A percentile compares a stretch with the other conserved stretches of the same genome.
Evolutionary conservation across 129 eudicot genomes (phyloP).

Genomic region (Flaveria sonorensis): DNA sequence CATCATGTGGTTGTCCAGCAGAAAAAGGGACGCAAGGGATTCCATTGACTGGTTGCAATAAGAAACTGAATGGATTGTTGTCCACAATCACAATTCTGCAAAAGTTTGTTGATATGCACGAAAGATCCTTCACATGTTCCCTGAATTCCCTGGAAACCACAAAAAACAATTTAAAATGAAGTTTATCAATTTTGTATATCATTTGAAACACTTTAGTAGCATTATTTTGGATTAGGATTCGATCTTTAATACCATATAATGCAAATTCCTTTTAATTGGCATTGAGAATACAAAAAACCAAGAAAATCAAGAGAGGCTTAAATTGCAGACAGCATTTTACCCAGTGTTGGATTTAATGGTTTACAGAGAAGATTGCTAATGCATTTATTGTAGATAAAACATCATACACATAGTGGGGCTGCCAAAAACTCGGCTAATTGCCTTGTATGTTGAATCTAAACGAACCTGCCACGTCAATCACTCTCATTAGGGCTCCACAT

Average conservation of each 20-base stretch:
- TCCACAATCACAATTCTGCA: conserved; percentile 81
- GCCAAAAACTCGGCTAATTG: neutral
- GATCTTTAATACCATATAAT: neutral
- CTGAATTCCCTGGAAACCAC: conserved; percentile 67
- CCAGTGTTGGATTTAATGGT: neutral
- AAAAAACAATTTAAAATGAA: neutral
- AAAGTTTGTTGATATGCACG: conserved; percentile 76
- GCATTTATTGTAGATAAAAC: neutral
- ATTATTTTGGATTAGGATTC: neutral
- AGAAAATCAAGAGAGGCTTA: neutral
- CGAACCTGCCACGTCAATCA: neutral
- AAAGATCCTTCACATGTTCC: conserved; percentile 93
- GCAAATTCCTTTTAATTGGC: neutral
- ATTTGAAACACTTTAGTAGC: neutral
- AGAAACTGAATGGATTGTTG: conserved; percentile 97
- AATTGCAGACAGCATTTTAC: neutral
- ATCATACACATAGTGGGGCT: neutral
- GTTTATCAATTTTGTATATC: neutral
- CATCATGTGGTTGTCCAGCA: conserved; percentile 94
- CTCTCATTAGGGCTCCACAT: neutral
- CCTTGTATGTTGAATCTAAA: conserved; percentile 8
- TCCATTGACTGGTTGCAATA: conserved; percentile 92
- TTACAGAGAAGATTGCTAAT: neutral
- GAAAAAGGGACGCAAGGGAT: conserved; percentile 98
- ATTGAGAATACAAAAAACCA: neutral